Conservation (phyloP, 2,329 filamentous ascomycete genomes). For the Talaromyces verruculosus region DNA sequence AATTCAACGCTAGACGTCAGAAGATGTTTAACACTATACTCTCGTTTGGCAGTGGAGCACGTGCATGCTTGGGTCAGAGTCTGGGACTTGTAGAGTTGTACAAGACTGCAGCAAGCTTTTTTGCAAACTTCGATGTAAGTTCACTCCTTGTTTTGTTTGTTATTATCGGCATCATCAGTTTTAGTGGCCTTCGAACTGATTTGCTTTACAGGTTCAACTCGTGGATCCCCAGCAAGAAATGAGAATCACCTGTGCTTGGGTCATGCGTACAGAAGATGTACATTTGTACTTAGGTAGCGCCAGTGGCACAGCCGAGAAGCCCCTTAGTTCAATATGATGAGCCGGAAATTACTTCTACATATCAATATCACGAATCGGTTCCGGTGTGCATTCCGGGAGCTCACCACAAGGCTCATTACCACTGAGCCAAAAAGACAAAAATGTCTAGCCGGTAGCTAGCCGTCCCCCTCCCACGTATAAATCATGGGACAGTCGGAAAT, state of each 20-base stretch:
- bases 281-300: constrained; percentile 9
- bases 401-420: background rate
- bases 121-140: constrained; percentile 46
- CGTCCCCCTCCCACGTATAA: background rate
- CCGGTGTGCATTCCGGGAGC: background rate
- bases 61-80: constrained; percentile 25
- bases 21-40: constrained; percentile 28
- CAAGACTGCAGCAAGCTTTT: constrained; percentile 34
- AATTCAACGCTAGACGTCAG: constrained; percentile 21
- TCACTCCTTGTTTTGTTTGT: background rate
- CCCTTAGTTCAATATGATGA: background rate
- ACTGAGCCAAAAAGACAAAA: background rate
- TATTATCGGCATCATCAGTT: background rate
- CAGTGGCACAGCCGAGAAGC: background rate
- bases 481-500: too few relatives aligned
- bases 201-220: constrained; percentile 31
- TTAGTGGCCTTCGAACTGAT: background rate
- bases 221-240: constrained; percentile 39
- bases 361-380: background rate
- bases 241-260: constrained; percentile 42
- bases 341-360: background rate
- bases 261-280: constrained; percentile 31
- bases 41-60: constrained; percentile 27
- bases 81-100: constrained; percentile 26
- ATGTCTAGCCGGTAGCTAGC: background rate